These are phyloP conservation scores for Coniochaeta pulveracea DNA, from an alignment of 2,329 filamentous ascomycete species.

Conservation along the genomic window DNA sequence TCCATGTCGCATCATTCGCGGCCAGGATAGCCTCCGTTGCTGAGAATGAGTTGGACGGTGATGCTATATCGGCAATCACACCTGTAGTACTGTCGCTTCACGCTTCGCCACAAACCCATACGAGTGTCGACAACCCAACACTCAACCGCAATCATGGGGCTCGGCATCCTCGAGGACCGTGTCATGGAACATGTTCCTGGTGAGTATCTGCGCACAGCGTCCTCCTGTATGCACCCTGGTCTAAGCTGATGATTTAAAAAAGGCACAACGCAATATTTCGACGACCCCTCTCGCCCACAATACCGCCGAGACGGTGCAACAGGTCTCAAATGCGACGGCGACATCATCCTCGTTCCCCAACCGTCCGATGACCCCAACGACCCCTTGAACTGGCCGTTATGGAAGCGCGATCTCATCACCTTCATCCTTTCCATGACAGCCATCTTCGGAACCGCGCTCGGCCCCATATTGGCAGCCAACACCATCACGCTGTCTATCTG, in stretches of 20 bases:
- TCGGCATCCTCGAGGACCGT: conserved; percentile 63
- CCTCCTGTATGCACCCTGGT: neutral
- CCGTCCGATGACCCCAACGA: conserved; percentile 87
- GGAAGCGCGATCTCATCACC: conserved; percentile 74
- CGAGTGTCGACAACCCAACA: conserved; percentile 2
- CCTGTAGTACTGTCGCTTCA: no score
- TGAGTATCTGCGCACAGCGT: conserved; percentile 24
- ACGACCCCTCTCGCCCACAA: conserved; percentile 40
- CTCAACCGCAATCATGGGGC: conserved; percentile 39
- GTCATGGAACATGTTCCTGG: conserved; percentile 63
- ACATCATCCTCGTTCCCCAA: conserved; percentile 74
- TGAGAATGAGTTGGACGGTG: no score
- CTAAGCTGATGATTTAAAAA: conserved; percentile 6
- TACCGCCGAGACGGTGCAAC: conserved; percentile 24
- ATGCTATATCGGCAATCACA: no score
- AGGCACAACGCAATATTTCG: conserved; percentile 55
- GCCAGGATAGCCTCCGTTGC: no score
- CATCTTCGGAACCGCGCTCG: conserved; percentile 74
- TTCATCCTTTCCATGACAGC: conserved; percentile 67
- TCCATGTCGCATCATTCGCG: no score
- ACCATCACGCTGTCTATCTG: conserved; percentile 64
- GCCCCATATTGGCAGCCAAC: conserved; percentile 79
- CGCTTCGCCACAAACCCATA: no score
- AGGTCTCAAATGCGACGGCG: conserved; percentile 61
- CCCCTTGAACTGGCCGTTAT: conserved; percentile 75